Percentiles rank a stretch among this genome's conserved stretches.
These are phyloP conservation scores for Shiraia sp. DNA, from an alignment of 2,329 filamentous ascomycete genomes.

Conservation along the genomic window DNA sequence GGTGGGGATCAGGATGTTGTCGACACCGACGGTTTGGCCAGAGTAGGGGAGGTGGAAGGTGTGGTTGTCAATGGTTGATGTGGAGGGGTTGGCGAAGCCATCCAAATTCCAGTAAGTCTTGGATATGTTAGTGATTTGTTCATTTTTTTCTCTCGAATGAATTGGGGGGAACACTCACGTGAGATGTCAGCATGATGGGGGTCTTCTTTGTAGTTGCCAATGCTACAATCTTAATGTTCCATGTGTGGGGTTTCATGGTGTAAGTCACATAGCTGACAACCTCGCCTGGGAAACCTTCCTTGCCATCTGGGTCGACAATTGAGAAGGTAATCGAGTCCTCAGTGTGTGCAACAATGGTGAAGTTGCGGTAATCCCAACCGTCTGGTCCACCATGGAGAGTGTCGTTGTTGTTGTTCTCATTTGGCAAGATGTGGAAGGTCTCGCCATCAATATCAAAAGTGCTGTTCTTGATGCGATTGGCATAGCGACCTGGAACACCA, in stretches of 20 bases:
- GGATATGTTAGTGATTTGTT: no score
- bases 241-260: constrained; percentile 66
- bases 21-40: constrained; percentile 68
- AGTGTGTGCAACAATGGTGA: constrained; percentile 72
- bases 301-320: constrained; percentile 71
- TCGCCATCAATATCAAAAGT: constrained; percentile 69
- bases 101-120: constrained; percentile 83
- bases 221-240: constrained; percentile 75
- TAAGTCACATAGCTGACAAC: constrained; percentile 77
- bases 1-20: constrained; percentile 56
- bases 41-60: constrained; percentile 74
- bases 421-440: constrained; percentile 62
- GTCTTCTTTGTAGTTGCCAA: constrained; percentile 73
- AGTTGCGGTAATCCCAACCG: constrained; percentile 78
- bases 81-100: constrained; percentile 74
- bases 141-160: not conserved
- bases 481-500: constrained; percentile 74
- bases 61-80: constrained; percentile 68
- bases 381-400: constrained; percentile 71
- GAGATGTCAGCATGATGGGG: constrained; percentile 78
- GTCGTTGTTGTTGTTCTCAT: constrained; percentile 59
- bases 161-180: constrained; percentile 52
- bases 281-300: constrained; percentile 78
- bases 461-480: constrained; percentile 80
- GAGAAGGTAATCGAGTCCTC: constrained; percentile 73